Base-by-base conservation (phyloP, 148 eudicot genomes). In the Chenopodium suecicum region DNA sequence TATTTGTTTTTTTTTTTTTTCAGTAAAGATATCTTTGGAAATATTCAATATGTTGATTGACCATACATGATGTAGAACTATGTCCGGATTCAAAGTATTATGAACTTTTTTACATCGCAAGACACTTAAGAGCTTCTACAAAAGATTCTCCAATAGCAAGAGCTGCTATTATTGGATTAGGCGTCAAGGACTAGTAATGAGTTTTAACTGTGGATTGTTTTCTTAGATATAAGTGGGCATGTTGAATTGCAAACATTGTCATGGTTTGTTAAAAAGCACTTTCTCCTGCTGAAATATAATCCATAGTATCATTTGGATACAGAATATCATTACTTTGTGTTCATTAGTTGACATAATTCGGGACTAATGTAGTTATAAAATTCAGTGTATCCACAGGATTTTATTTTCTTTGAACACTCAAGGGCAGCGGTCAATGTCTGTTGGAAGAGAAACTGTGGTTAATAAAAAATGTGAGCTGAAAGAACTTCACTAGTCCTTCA, bases 41-140 rank as follows among this genome's bases (percentile, higher is more conserved):
- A 62, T 66, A 20, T 12, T 64, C 22, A 50, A 31, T 74, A 12
- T 70, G 68, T 65, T 74, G 50, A 32, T 74, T 19, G 70, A 81
- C 52, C 29, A 52, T 65, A 74, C 20, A 81, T 27, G 73, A 81
- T 70, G 78, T 32, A 81, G 31, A 81, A 81, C 50, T 63, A 66
- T 74, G 83, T 74, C 83, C 65, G 73, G 73, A 65, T 74, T 81
- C 73, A 60, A 73, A 65, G 73, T 62, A 58, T 11, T 65, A 25
- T 74, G 67, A 74, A 74, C 34, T 31, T 50, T 29, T 56, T 14
- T 0, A 56, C 31, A 65, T 74, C 41, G 16, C 22, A 65, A 1
- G 63, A 47, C 71, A 62, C 71, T 4, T 23, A 73, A 37, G 50
- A 73, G 77, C 77, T 47, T 73, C 77, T 31, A 1, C 58, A 17